These are phyloP conservation scores for Corylus avellana DNA, from an alignment of 306 rosid species.

Conservation along the genomic window DNA sequence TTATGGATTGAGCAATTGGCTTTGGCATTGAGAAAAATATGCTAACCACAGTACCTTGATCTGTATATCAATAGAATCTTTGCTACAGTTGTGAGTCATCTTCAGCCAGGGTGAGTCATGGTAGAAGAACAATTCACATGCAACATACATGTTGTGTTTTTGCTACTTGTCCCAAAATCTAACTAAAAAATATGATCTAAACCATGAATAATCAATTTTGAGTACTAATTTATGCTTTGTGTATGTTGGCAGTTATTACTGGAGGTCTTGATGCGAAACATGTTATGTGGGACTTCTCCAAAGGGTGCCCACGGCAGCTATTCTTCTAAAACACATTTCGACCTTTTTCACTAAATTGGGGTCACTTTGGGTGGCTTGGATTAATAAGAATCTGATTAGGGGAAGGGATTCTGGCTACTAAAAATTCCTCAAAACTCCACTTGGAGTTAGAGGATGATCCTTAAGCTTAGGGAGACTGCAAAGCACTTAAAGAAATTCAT, in stretches of 20 bases:
- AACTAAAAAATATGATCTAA: slow-evolving; percentile 14
- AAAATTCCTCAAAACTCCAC: too few species aligned
- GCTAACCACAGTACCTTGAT: neutral
- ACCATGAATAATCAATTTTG: neutral
- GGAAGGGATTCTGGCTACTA: too few species aligned
- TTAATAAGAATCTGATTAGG: too few species aligned
- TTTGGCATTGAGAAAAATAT: neutral
- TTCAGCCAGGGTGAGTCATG: neutral
- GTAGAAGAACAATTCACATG: neutral
- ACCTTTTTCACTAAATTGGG: too few species aligned
- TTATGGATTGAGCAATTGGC: neutral
- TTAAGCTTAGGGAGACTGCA: too few species aligned
- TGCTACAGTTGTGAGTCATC: neutral
- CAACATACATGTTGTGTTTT: neutral
- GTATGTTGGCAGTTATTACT: slow-evolving; percentile 62
- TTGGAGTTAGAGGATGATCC: too few species aligned
- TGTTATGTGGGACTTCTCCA: slow-evolving; percentile 90
- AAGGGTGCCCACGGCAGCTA: slow-evolving; percentile 56
- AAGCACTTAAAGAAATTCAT: too few species aligned
- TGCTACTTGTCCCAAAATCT: slow-evolving; percentile 7
- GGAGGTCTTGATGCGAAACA: slow-evolving; percentile 95
- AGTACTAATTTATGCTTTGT: slow-evolving; percentile 21
- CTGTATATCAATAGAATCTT: neutral
- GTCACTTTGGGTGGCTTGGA: too few species aligned
- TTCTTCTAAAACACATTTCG: too few species aligned